These are phyloP conservation scores for Syzygium aromaticum DNA, from an alignment of 345 rosid genomes.

Conservation along the genomic window DNA sequence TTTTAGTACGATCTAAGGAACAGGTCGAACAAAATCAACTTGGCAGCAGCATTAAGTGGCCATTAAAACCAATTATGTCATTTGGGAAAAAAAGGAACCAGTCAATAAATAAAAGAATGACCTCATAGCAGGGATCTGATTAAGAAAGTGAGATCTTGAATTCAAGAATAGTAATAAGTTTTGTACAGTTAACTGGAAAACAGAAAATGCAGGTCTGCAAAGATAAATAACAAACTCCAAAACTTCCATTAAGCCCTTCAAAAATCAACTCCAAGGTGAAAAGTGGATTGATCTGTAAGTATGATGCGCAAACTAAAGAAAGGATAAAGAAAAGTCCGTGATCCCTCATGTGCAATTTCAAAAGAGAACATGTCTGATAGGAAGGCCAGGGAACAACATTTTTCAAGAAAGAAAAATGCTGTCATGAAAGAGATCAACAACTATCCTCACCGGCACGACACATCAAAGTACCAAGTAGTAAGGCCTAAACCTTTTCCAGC, in stretches of 20 bases:
- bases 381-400: not conserved
- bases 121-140: not conserved
- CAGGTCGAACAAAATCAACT: not conserved
- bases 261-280: not conserved
- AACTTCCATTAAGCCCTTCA: not conserved
- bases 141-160: not conserved
- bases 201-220: not conserved
- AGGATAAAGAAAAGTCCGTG: not conserved
- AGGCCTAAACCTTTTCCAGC: not conserved
- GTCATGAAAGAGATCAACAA: not conserved
- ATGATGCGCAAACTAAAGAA: not conserved
- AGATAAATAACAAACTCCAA: not conserved
- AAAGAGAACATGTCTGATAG: not conserved
- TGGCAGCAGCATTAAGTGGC: not conserved
- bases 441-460: not conserved
- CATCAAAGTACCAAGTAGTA: not conserved
- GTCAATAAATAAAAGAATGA: not conserved
- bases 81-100: not conserved
- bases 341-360: not conserved
- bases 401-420: not conserved
- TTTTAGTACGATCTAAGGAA: not conserved
- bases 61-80: not conserved
- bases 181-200: not conserved
- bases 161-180: not conserved
- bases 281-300: not conserved